phyloP scores from a whole-genome alignment of 306 rosid species.

The Trichosanthes truncata region DNA sequence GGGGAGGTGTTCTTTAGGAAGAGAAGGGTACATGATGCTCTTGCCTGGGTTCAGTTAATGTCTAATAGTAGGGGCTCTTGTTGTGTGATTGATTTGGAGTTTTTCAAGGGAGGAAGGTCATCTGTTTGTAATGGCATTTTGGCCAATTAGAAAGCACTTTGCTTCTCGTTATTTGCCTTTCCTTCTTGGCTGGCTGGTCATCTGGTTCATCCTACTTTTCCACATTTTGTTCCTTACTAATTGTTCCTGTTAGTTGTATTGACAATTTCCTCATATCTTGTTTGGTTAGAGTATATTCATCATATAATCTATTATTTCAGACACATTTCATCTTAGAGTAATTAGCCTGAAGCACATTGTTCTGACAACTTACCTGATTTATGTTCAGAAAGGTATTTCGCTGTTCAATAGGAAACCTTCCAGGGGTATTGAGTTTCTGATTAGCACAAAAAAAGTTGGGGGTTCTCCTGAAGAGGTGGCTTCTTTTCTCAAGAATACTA shows the following conservation, averaged over 20 bases:
- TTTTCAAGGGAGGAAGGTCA: neutral
- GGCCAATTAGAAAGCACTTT: neutral
- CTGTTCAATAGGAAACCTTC: slow-evolving; percentile 90
- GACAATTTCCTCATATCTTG: neutral
- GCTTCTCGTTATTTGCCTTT: neutral
- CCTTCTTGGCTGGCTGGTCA: neutral
- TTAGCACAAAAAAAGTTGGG: slow-evolving; percentile 66
- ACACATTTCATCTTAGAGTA: slow-evolving; percentile 12
- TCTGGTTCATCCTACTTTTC: neutral
- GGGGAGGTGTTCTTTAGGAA: neutral
- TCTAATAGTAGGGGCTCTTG: neutral
- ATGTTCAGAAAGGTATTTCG: slow-evolving; percentile 89
- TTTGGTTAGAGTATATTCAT: neutral
- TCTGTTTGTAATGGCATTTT: neutral
- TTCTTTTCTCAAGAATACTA: slow-evolving; percentile 68
- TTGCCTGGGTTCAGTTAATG: neutral
- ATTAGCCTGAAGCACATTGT: slow-evolving; percentile 16
- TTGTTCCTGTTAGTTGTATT: neutral
- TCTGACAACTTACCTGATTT: slow-evolving; percentile 40
- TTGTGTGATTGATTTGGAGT: neutral
- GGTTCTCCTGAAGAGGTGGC: slow-evolving; percentile 86
- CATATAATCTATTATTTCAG: neutral
- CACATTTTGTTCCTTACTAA: neutral
- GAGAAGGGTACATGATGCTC: neutral
- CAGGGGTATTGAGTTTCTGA: slow-evolving; percentile 87